Percentiles rank a stretch among this genome's conserved stretches.
phyloP scores from a whole-genome alignment of 2,329 filamentous ascomycete species.

The Fusarium falciforme region DNA sequence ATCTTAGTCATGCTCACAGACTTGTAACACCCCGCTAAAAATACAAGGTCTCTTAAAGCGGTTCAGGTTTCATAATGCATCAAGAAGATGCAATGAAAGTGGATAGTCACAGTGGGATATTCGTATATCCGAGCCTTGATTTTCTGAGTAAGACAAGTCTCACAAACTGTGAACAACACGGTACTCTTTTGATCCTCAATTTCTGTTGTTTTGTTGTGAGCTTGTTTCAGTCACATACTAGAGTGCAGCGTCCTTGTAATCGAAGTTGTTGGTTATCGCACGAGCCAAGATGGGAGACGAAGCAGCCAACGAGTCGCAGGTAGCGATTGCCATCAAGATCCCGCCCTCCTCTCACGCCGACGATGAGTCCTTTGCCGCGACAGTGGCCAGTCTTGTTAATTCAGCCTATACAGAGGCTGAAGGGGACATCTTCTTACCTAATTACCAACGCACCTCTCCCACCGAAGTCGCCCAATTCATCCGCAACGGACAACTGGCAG shows the following conservation, averaged over 20 bases:
- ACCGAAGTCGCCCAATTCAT: conserved; percentile 38
- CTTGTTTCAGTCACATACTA: background rate
- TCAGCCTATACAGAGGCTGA: conserved; percentile 42
- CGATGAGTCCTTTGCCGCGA: conserved; percentile 21
- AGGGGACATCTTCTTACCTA: conserved; percentile 40
- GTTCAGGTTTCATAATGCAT: background rate
- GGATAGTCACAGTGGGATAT: background rate
- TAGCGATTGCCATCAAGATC: conserved; percentile 34
- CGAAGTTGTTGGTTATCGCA: background rate
- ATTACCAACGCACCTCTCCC: conserved; percentile 41
- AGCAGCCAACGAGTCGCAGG: background rate
- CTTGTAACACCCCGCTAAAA: background rate
- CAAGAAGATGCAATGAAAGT: background rate
- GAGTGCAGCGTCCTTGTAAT: background rate
- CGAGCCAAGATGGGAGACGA: background rate
- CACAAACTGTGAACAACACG: background rate
- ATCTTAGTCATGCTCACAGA: background rate
- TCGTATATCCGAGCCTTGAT: background rate
- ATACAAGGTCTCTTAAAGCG: background rate
- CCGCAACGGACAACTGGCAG: conserved; percentile 36
- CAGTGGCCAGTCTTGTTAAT: conserved; percentile 43
- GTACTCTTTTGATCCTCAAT: background rate
- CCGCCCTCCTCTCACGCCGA: conserved; percentile 29
- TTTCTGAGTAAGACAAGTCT: background rate
- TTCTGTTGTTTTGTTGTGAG: background rate